Percentiles rank a stretch among this genome's conserved stretches.
Conservation (phyloP, 2,329 filamentous ascomycete species). For the Alternaria postmessia region DNA sequence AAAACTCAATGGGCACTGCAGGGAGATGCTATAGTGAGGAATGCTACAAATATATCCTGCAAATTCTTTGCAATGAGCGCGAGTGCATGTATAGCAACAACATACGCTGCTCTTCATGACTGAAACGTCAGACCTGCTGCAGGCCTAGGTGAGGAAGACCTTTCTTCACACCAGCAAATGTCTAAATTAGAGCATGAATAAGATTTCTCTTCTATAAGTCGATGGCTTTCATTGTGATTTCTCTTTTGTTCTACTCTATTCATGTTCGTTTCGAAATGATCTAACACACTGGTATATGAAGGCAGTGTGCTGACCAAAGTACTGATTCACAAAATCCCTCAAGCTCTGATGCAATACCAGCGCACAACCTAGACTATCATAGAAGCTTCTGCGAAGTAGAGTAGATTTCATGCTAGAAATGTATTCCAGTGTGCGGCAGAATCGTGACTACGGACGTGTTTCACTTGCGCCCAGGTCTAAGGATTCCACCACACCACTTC, state of each 20-base stretch:
- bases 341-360: neutral
- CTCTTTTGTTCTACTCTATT: rapidly evolving
- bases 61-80: no score
- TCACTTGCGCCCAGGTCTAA: no score
- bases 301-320: neutral
- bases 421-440: neutral
- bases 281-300: no score
- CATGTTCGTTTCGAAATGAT: neutral
- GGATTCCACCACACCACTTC: neutral
- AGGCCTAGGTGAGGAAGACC: neutral
- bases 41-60: neutral
- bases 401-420: neutral
- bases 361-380: neutral
- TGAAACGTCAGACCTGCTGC: neutral
- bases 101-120: neutral
- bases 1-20: neutral
- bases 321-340: neutral
- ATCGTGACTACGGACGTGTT: no score
- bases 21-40: no score
- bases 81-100: neutral
- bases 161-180: neutral
- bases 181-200: no score
- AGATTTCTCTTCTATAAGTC: neutral
- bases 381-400: neutral
- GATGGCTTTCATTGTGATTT: neutral